Percentiles rank a stretch among this genome's conserved stretches.
phyloP scores from a whole-genome alignment of 31 red algal species.

The Bonnemaisonia californica region DNA sequence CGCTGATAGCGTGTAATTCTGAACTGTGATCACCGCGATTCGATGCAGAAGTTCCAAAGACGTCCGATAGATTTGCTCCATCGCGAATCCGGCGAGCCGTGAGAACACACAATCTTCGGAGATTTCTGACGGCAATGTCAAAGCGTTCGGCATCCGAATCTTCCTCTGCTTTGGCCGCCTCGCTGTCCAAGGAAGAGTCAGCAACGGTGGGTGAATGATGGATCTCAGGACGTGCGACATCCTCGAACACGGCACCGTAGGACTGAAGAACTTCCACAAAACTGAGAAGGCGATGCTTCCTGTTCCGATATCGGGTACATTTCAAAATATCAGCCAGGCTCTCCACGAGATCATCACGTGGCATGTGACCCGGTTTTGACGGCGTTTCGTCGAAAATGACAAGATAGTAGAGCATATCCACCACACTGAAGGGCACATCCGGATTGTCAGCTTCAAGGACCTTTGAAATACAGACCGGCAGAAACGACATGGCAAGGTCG shows the following conservation, averaged over 20 bases:
- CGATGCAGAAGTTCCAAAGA: not conserved
- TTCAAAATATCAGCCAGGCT: slow-evolving; percentile 19
- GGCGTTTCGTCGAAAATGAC: slow-evolving; percentile 18
- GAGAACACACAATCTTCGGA: slow-evolving; percentile 25
- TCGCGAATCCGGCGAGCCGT: slow-evolving; percentile 17
- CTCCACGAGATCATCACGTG: slow-evolving; percentile 21
- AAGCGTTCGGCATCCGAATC: not conserved
- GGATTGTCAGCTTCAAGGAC: not conserved
- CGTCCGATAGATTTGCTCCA: not conserved
- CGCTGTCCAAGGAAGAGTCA: not conserved
- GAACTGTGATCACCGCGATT: not conserved
- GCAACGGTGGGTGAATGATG: not conserved
- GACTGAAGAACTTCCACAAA: slow-evolving; percentile 2
- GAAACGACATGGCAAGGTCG: not conserved
- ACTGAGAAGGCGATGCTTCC: not conserved
- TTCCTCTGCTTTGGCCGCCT: not conserved
- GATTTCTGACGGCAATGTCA: slow-evolving; percentile 13
- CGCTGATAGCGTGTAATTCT: slow-evolving; percentile 10
- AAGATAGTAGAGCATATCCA: slow-evolving; percentile 7
- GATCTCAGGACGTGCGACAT: not conserved
- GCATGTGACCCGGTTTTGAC: not conserved
- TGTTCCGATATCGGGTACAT: not conserved
- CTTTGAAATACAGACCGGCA: not conserved
- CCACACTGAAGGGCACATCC: not conserved
- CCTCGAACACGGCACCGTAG: slow-evolving; percentile 11